phyloP scores from a whole-genome alignment of 2,329 filamentous ascomycete genomes.

The Nannizzia gypsea region DNA sequence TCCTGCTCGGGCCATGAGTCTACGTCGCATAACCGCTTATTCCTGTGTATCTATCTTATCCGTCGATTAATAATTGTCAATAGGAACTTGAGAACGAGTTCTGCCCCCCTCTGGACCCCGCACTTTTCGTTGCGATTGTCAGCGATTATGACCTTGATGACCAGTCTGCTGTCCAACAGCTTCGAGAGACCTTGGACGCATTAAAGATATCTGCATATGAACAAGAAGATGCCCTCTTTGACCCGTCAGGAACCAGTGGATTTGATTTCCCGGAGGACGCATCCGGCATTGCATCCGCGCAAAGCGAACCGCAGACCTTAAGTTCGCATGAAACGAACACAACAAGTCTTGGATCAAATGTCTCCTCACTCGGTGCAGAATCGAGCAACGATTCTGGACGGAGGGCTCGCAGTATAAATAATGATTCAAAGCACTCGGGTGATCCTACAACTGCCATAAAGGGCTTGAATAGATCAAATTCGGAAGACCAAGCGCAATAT shows the following conservation, averaged over 20 bases:
- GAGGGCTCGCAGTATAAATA: constrained; percentile 6
- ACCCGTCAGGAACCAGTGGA: constrained; percentile 59
- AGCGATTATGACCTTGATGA: constrained; percentile 56
- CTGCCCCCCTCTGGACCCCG: constrained; percentile 62
- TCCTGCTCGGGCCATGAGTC: neutral
- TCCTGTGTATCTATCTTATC: neutral
- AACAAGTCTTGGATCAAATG: constrained; percentile 38
- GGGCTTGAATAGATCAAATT: constrained; percentile 41
- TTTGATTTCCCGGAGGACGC: constrained; percentile 17
- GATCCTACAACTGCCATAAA: constrained; percentile 17
- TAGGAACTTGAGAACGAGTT: constrained; percentile 52
- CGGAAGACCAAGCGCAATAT: constrained; percentile 38
- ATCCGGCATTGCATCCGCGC: constrained; percentile 19
- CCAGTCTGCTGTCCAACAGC: constrained; percentile 41
- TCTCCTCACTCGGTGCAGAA: constrained; percentile 30
- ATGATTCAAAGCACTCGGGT: constrained; percentile 5
- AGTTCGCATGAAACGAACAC: constrained; percentile 39
- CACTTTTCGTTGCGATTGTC: constrained; percentile 63
- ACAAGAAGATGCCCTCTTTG: constrained; percentile 50
- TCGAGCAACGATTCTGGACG: constrained; percentile 5
- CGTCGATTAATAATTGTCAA: neutral
- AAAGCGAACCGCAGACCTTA: constrained; percentile 23
- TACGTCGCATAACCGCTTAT: neutral
- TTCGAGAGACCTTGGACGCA: constrained; percentile 49
- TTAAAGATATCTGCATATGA: constrained; percentile 63